These are phyloP conservation scores for Calonectria multiphialidica DNA, from an alignment of 2,329 filamentous ascomycete species.

Conservation along the genomic window DNA sequence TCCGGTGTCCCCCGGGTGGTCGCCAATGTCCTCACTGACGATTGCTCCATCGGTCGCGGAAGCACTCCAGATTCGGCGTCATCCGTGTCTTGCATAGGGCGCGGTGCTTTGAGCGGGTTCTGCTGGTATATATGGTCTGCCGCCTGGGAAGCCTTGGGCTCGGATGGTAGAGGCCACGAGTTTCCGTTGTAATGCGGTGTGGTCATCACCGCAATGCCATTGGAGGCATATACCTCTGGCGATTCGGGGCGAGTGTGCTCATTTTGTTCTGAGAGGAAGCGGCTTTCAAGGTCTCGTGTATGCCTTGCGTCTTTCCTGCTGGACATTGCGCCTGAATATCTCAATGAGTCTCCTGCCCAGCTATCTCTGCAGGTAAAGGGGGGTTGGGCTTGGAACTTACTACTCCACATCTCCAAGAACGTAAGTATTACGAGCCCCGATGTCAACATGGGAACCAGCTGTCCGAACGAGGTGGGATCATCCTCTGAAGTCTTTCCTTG, in stretches of 20 bases:
- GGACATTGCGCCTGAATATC: background rate
- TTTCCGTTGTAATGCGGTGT: background rate
- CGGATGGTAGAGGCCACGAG: background rate
- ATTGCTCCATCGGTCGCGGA: background rate
- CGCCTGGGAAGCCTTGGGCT: background rate
- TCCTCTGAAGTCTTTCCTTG: slow-evolving; percentile 15
- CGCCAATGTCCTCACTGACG: background rate
- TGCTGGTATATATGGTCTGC: background rate
- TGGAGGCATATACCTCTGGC: background rate
- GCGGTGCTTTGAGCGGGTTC: background rate
- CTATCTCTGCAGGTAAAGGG: background rate
- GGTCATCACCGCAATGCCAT: background rate
- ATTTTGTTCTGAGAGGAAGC: background rate
- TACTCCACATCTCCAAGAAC: slow-evolving; percentile 24
- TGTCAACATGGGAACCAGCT: slow-evolving; percentile 22
- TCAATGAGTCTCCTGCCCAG: background rate
- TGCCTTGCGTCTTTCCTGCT: background rate
- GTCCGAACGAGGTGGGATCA: slow-evolving; percentile 25
- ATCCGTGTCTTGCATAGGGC: background rate
- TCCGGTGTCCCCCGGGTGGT: background rate
- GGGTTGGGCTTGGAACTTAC: background rate
- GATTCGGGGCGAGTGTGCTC: background rate
- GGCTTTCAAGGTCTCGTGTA: background rate
- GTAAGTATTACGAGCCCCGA: slow-evolving; percentile 18
- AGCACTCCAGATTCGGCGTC: slow-evolving; percentile 4